Base-by-base conservation (phyloP, 345 rosid species). In the Cardamine occulta region DNA sequence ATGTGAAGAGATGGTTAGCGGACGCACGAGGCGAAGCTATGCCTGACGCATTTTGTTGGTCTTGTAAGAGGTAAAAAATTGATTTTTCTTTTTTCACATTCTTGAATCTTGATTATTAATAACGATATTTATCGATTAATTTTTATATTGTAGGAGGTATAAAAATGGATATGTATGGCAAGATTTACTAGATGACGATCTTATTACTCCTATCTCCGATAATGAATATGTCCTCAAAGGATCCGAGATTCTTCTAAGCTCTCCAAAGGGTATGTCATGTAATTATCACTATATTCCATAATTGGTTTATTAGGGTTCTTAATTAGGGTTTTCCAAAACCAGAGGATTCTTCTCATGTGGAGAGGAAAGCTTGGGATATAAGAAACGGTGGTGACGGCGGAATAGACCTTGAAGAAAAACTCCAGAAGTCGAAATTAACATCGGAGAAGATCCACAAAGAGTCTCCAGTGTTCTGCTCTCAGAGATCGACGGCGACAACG, bases 141-240 rank as follows among this genome's bases (percentile, higher is more conserved):
- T 48, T 34, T 5, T 24, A 6, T 55, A 28, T 21, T 65, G 53
- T 61, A 91, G 97, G 87, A 87, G 85, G 73, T 89, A 88, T 79
- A 87, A 80, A 74, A 82, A 14, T 39, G 91, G 90, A 15, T 91
- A 81, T 47, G 85, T 89, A 21, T 91, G 97, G 97, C 96, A 89
- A 85, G 96, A 91, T 74, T 80, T 91, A 23, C 37, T 73, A 15
- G 90, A 91, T 21, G 91, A 86, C 51, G 93, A 91, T 79, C 91
- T 91, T 34, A 85, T 91, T 54, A 86, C 86, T 6, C 93, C 97
- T 3, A 78, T 89, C 66, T 89, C 86, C 3, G 91, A 88, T 68
- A 88, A 83, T 18, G 96, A 89, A 80, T 91, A 85, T 63, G 84
- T 91, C 9, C 86, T 91, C 59, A 83, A 89, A 84, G 97, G 97